Evolutionary conservation across 805 yeast genomes (phyloP), one percentile per base, ranked within the genome.

Genomic region (Metschnikowia amazonensis): DNA sequence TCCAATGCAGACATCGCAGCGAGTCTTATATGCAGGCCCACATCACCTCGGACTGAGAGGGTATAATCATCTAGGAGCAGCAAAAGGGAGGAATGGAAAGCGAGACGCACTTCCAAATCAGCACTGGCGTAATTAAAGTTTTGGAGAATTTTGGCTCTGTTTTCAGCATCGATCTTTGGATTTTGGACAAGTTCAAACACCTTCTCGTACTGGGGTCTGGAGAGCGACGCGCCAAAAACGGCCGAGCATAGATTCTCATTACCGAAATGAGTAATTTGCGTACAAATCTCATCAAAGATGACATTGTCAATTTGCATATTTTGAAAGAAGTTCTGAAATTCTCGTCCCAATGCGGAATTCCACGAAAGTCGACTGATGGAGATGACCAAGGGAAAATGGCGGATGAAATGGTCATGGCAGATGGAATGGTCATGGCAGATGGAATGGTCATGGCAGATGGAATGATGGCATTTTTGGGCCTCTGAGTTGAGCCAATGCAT

Each of bases 1-100:
- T 21, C 16, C 9, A 39, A 20, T 3, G 29, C 21, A 4, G 53
- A 30, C 2, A 85, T 59, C 1, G 82, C 69, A 0, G 82, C 73
- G 1, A 59, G 51, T 38, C 98, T 67, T 1, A 89, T 76, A 55
- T 80, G 76, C 38, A 87, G 79, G 2, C 98, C 98, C n/a, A 89
- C 90, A 65, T 90, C 98, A 8, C 98, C 98, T 57, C 87, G 85
- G 23, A 79, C 79, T 0, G 92, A 86, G 2, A 77, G 66, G 0
- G 95, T 79, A 60, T 89, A 89, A 56, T 90, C 97, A 50, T 84
- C 82, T 11, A 92, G 62, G 28, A 79, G 75, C 1, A 50, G 52
- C 1, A 75, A 35, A 25, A 63, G 23, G 1, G 44, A 25, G 3
- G 16, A 13, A 5, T 34, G 23, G 13, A 43, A 30, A 8, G 29